Base-by-base conservation (phyloP, 1,139 yeast genomes). In the Candida labiduridarum region DNA sequence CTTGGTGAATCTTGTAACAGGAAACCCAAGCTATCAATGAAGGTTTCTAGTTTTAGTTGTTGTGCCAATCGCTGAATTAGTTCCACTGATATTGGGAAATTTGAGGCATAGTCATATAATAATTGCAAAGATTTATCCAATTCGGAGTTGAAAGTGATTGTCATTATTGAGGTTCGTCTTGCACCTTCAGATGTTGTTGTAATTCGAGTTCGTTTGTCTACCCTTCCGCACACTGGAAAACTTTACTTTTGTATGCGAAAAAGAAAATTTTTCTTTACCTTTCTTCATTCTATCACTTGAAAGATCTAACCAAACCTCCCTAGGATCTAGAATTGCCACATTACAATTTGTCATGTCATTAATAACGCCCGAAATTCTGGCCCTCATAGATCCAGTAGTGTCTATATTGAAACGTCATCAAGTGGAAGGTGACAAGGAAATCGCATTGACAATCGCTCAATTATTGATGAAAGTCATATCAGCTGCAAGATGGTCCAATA, bases 391-490 rank as follows among this genome's bases (percentile, higher is more conserved):
- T 47, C 78, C 78, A 8, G 67, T 75, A 14, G 76, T 73, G 39
- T 63, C 65, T 16, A 57, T 79, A 59, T 76, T 88, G 57, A 87
- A 87, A 65, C 83, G 96, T 53, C 84, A 90, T 50, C 92, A 88
- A 62, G 74, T 88, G 45, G 68, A 76, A 6, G 94, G 90, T 1
- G 88, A 96, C 31, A 84, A 85, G 60, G 79, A 76, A 29, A 89
- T 90, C 46, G 98, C 98, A 1, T 73, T 90, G 46, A 94, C 89
- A 52, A 89, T 97, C 7, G 86, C 97, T 15, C 96, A 90, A 59
- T 74, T 94, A 48, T 71, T 94, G 57, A 87, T 90, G 83, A 81
- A 97, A 65, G 95, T 90, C 46, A 86, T 92, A 18, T 89, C 98
- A 0, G 89, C 90, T 2, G 90, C 94, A 3, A 79, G 96, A 64